These are phyloP conservation scores for Lactarius psammicola DNA, from an alignment of 768 basidiomycete species.

Conservation along the genomic window DNA sequence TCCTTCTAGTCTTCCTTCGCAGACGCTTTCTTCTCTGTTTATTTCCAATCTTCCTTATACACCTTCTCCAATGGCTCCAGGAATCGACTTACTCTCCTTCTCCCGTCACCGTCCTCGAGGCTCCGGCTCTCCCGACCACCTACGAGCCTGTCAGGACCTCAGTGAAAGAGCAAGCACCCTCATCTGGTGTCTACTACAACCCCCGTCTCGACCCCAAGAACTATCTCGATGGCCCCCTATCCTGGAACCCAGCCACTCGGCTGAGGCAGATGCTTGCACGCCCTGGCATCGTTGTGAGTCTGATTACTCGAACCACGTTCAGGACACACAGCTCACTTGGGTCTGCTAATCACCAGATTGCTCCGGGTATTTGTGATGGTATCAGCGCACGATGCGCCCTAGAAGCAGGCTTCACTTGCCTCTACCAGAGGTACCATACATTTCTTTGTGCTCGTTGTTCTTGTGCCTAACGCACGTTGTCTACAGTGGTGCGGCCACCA, in stretches of 20 bases:
- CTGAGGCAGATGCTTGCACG: conserved; percentile 55
- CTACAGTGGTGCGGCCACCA: conserved; percentile 69
- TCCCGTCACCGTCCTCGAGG: not conserved
- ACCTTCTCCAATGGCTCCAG: conserved; percentile 11
- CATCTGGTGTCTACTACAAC: conserved; percentile 52
- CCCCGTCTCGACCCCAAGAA: conserved; percentile 66
- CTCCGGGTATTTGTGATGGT: conserved; percentile 78
- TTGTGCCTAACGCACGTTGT: not conserved
- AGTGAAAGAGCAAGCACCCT: conserved; percentile 16
- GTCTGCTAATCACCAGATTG: conserved; percentile 44
- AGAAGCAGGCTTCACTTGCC: conserved; percentile 73
- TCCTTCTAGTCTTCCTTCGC: not conserved
- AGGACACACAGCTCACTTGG: not conserved
- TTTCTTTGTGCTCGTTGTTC: not conserved
- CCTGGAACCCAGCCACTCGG: conserved; percentile 65
- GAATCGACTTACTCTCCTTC: conserved; percentile 7
- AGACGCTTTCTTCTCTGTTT: not conserved
- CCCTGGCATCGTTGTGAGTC: conserved; percentile 71
- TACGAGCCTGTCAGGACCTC: not conserved
- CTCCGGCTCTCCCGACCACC: not conserved
- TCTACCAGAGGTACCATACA: conserved; percentile 63
- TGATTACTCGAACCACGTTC: not conserved
- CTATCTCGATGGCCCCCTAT: conserved; percentile 66
- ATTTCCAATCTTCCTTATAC: not conserved
- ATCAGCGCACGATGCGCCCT: conserved; percentile 78